These are phyloP conservation scores for Claviceps humidiphila DNA, from an alignment of 2,329 filamentous ascomycete species.

Conservation along the genomic window DNA sequence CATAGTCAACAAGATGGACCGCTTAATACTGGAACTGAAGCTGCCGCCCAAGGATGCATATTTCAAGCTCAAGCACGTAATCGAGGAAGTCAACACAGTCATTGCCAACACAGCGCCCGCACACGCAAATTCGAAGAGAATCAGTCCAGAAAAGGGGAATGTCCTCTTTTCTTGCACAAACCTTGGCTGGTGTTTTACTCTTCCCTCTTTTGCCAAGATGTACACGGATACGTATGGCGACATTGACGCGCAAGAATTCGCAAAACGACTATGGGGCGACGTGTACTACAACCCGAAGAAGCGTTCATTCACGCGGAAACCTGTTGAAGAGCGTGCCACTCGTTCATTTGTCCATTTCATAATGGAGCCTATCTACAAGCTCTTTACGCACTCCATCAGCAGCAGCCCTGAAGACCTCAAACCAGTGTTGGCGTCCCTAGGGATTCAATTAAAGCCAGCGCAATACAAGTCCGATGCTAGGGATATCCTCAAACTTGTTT, in stretches of 20 bases:
- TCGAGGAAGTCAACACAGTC: constrained; percentile 93
- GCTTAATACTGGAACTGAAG: constrained; percentile 85
- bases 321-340: constrained; percentile 64
- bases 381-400: constrained; percentile 90
- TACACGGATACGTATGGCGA: constrained; percentile 80
- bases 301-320: constrained; percentile 83
- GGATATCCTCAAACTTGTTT: constrained; percentile 76
- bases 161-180: constrained; percentile 90
- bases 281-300: constrained; percentile 89
- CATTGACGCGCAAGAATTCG: constrained; percentile 72
- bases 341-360: constrained; percentile 90
- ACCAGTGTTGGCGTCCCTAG: constrained; percentile 61
- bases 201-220: constrained; percentile 91
- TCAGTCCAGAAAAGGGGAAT: constrained; percentile 95
- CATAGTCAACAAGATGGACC: constrained; percentile 95
- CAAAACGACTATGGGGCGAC: constrained; percentile 82
- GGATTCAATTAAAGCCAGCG: constrained; percentile 79
- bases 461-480: constrained; percentile 86
- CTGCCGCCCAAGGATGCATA: constrained; percentile 91
- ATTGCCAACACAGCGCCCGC: constrained; percentile 82
- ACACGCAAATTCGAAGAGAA: constrained; percentile 60
- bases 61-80: constrained; percentile 97
- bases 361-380: constrained; percentile 92
- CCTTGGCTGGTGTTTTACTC: constrained; percentile 94
- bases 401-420: constrained; percentile 77